Evolutionary conservation across 345 rosid genomes (phyloP).

Genomic region (Dipteronia dyeriana): DNA sequence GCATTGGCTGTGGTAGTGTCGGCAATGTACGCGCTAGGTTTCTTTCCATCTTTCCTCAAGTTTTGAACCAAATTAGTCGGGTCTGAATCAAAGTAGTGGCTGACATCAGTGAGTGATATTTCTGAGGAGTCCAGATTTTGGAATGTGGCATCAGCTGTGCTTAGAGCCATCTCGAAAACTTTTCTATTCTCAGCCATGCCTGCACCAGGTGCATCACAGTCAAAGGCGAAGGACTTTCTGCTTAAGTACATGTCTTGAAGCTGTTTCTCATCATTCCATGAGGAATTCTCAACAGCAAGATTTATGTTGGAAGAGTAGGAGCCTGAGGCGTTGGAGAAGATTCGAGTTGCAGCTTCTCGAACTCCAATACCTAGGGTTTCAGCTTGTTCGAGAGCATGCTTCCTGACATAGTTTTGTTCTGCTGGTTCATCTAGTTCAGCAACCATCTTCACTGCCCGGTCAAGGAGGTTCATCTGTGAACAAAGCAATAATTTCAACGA

Average conservation of each 20-base stretch:
- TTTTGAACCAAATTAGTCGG: constrained; percentile 93
- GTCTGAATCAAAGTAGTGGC: constrained; percentile 97
- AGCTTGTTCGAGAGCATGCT: constrained; percentile 93
- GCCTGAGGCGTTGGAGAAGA: constrained; percentile 96
- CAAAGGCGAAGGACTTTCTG: constrained; percentile 95
- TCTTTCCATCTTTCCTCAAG: constrained; percentile 88
- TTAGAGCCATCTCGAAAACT: constrained; percentile 93
- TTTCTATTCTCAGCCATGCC: constrained; percentile 92
- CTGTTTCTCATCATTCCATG: constrained; percentile 99
- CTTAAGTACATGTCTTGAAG: constrained; percentile 99
- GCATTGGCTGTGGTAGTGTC: constrained; percentile 98
- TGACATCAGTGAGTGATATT: constrained; percentile 94
- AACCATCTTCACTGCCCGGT: constrained; percentile 95
- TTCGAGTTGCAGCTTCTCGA: constrained; percentile 93
- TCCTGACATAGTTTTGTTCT: constrained; percentile 82
- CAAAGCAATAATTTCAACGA: neutral
- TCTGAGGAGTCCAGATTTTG: constrained; percentile 98
- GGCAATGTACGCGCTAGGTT: constrained; percentile 90
- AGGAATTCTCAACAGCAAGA: constrained; percentile 95
- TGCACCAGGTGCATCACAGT: constrained; percentile 88
- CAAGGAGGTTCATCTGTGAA: constrained; percentile 91
- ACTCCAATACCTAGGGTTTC: constrained; percentile 70
- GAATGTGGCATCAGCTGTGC: constrained; percentile 97
- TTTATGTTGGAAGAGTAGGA: constrained; percentile 93
- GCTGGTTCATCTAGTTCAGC: constrained; percentile 95